A percentile compares a stretch with the other conserved stretches of the same genome.
Conservation (phyloP, 2,329 filamentous ascomycete species). For the Claviceps digitariae region DNA sequence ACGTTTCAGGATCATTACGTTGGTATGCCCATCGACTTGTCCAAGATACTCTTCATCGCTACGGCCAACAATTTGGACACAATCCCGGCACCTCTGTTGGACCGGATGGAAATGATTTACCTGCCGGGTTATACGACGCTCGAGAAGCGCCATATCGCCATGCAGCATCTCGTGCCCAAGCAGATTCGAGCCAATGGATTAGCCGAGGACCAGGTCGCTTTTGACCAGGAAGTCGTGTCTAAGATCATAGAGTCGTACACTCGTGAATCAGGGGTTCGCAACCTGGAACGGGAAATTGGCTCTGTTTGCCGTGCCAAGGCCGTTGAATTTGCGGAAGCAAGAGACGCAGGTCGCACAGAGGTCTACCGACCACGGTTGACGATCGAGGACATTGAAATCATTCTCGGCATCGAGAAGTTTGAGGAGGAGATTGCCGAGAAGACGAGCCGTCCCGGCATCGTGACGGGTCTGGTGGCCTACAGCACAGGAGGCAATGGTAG, state of each 20-base stretch:
- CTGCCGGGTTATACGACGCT: slow-evolving; percentile 92
- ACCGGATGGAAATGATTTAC: slow-evolving; percentile 93
- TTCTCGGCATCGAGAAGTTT: slow-evolving; percentile 84
- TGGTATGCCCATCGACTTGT: slow-evolving; percentile 87
- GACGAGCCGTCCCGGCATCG: slow-evolving; percentile 70
- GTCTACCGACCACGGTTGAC: slow-evolving; percentile 63
- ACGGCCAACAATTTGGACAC: slow-evolving; percentile 92
- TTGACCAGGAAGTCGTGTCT: slow-evolving; percentile 75
- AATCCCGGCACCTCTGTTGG: slow-evolving; percentile 83
- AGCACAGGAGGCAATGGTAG: slow-evolving; percentile 83
- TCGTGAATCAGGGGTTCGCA: slow-evolving; percentile 88
- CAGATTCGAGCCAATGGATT: slow-evolving; percentile 88
- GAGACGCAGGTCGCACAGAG: slow-evolving; percentile 54
- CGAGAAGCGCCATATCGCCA: slow-evolving; percentile 91
- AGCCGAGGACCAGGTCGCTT: slow-evolving; percentile 55
- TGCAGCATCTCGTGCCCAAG: slow-evolving; percentile 88
- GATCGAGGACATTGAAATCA: slow-evolving; percentile 72
- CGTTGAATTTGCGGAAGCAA: slow-evolving; percentile 84
- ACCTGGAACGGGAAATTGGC: slow-evolving; percentile 88
- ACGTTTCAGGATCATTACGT: slow-evolving; percentile 94
- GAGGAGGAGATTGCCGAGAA: slow-evolving; percentile 93
- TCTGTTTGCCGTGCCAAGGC: slow-evolving; percentile 91
- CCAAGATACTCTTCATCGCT: slow-evolving; percentile 93
- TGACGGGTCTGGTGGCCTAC: slow-evolving; percentile 93
- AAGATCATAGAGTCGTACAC: slow-evolving; percentile 96